Conservation (phyloP, 352 stramenopile species). For the Pythium guiyangense region DNA sequence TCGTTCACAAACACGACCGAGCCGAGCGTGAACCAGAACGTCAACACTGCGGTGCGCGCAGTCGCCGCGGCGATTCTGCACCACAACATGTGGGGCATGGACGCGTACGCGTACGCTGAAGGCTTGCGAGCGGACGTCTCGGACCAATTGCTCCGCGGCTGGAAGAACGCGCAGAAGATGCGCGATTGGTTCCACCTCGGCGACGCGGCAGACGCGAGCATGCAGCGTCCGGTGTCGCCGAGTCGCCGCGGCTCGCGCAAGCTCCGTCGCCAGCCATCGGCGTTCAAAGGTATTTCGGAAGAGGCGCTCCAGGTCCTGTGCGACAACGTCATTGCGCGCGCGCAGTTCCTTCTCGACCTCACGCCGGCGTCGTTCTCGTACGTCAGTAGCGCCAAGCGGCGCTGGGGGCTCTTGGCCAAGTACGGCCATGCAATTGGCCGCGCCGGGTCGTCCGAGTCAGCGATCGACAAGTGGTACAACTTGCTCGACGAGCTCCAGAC, state of each 20-base stretch:
- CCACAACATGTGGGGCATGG: slow-evolving; percentile 88
- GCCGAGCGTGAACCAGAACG: slow-evolving; percentile 24
- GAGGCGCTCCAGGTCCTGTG: slow-evolving; percentile 65
- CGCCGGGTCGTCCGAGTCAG: slow-evolving; percentile 32
- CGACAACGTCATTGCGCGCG: slow-evolving; percentile 65
- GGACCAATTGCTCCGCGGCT: slow-evolving; percentile 59
- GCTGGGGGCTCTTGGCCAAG: slow-evolving; percentile 67
- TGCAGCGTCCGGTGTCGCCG: slow-evolving; percentile 28
- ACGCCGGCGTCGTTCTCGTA: slow-evolving; percentile 74
- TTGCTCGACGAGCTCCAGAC: slow-evolving; percentile 74
- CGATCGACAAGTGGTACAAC: slow-evolving; percentile 78
- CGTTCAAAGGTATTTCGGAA: slow-evolving; percentile 72
- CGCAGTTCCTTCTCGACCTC: slow-evolving; percentile 67
- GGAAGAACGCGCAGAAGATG: slow-evolving; percentile 88
- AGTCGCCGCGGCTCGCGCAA: slow-evolving; percentile 26
- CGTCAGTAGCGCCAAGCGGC: slow-evolving; percentile 58
- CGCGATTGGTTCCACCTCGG: slow-evolving; percentile 82
- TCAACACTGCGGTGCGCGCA: slow-evolving; percentile 63
- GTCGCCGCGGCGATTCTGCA: slow-evolving; percentile 75
- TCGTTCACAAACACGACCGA: slow-evolving; percentile 38
- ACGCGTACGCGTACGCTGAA: slow-evolving; percentile 66
- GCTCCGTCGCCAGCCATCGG: slow-evolving; percentile 63
- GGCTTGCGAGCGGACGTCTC: slow-evolving; percentile 56
- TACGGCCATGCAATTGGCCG: slow-evolving; percentile 63
- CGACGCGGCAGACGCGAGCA: slow-evolving; percentile 56